Evolutionary conservation across 2,329 filamentous ascomycete species (phyloP).

Genomic region (Cyphellophora europaea): DNA sequence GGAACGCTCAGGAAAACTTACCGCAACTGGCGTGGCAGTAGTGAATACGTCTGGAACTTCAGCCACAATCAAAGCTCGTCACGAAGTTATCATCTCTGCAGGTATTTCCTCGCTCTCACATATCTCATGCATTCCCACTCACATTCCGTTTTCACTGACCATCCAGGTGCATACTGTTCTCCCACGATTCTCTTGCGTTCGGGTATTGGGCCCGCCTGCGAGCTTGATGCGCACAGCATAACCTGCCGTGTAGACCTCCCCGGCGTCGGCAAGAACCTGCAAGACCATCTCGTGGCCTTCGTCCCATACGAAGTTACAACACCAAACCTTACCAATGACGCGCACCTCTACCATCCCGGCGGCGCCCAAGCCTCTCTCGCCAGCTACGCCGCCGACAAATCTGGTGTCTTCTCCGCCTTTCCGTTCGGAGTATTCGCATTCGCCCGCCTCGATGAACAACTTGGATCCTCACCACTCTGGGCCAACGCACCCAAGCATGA

Average conservation of each 20-base stretch:
- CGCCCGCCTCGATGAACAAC: background rate
- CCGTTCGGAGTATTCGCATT: conserved; percentile 15
- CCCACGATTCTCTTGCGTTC: conserved; percentile 57
- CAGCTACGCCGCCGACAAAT: conserved; percentile 1
- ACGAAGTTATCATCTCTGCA: conserved; percentile 36
- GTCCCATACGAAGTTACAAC: conserved; percentile 3
- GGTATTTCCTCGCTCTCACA: conserved; percentile 52
- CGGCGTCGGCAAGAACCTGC: conserved; percentile 55
- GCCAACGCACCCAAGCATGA: conserved; percentile 25
- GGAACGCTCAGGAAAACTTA: background rate
- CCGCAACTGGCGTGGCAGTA: conserved; percentile 19
- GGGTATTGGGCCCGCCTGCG: conserved; percentile 48
- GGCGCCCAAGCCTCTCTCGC: conserved; percentile 24
- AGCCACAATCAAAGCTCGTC: conserved; percentile 24
- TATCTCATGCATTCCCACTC: background rate
- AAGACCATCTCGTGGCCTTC: conserved; percentile 35
- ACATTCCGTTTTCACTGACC: background rate
- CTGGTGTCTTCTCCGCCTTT: conserved; percentile 3
- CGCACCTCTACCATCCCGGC: conserved; percentile 22
- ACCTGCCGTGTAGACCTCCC: conserved; percentile 44
- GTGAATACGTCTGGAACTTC: conserved; percentile 18
- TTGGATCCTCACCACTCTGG: conserved; percentile 18
- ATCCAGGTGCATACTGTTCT: background rate
- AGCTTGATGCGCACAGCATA: conserved; percentile 47
- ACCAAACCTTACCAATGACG: conserved; percentile 1